phyloP scores from a whole-genome alignment of 176 grass and related monocot genomes.

The Olyra latifolia region DNA sequence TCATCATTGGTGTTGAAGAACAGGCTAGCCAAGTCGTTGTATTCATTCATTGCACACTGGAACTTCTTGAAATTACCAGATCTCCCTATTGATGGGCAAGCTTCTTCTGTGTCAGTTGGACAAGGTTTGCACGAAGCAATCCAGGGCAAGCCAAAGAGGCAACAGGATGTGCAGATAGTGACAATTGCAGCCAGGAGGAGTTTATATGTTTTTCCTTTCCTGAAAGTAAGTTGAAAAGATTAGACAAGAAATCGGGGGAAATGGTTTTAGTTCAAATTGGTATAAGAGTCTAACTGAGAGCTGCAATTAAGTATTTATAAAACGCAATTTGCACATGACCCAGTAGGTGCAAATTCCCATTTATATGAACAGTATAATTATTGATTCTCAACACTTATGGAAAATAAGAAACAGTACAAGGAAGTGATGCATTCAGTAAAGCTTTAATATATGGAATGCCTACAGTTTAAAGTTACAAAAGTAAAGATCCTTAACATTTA shows the following conservation, averaged over 20 bases:
- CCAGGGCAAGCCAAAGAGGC: conserved; percentile 88
- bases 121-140: conserved; percentile 81
- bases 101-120: conserved; percentile 57
- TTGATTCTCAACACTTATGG: neutral
- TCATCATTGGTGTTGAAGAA: conserved; percentile 96
- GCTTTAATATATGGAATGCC: neutral
- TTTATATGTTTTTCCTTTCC: conserved; percentile 72
- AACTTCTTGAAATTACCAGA: conserved; percentile 98
- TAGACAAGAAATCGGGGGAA: neutral
- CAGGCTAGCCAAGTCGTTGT: conserved; percentile 94
- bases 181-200: conserved; percentile 74
- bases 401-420: conserved; percentile 7
- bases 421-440: neutral
- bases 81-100: conserved; percentile 88
- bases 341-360: neutral
- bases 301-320: neutral
- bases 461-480: neutral
- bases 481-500: conserved; percentile 15
- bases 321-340: neutral
- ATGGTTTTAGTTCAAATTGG: conserved; percentile 11
- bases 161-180: conserved; percentile 74
- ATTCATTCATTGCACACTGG: conserved; percentile 68
- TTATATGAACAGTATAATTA: neutral
- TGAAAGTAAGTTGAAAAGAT: conserved; percentile 48
- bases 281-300: neutral